Evolutionary conservation across 1,284 basidiomycete species (phyloP).

Genomic region (Heliocybe sulcata): DNA sequence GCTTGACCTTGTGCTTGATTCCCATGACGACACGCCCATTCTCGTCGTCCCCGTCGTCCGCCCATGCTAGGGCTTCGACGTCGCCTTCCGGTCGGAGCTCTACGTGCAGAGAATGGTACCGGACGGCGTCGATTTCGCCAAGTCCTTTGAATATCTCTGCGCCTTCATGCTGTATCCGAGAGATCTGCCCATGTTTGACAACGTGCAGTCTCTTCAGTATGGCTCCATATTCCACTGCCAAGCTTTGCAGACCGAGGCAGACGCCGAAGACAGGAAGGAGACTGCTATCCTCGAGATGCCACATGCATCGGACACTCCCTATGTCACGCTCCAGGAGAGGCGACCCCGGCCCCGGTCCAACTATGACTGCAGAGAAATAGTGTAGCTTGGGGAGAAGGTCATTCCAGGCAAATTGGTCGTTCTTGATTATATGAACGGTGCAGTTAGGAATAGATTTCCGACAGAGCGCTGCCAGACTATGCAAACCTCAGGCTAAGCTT

Average conservation of each 20-base stretch:
- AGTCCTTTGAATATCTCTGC: slow-evolving; percentile 60
- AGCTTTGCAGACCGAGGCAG: slow-evolving; percentile 89
- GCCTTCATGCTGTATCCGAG: slow-evolving; percentile 50
- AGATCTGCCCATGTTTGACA: slow-evolving; percentile 82
- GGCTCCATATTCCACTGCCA: slow-evolving; percentile 76
- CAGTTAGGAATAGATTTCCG: slow-evolving; percentile 50
- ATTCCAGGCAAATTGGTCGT: slow-evolving; percentile 48
- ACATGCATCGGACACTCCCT: slow-evolving; percentile 59
- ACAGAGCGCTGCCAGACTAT: slow-evolving; percentile 59
- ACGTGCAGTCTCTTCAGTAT: slow-evolving; percentile 39
- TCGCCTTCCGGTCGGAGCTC: slow-evolving; percentile 33
- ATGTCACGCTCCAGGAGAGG: slow-evolving; percentile 57
- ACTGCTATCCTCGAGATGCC: slow-evolving; percentile 45
- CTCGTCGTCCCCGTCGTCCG: slow-evolving; percentile 49
- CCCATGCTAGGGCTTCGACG: slow-evolving; percentile 60
- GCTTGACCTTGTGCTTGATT: slow-evolving; percentile 52
- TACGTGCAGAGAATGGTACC: slow-evolving; percentile 79
- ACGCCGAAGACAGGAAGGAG: slow-evolving; percentile 80
- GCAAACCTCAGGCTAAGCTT: not conserved
- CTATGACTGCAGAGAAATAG: slow-evolving; percentile 60
- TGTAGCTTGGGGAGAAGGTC: slow-evolving; percentile 44
- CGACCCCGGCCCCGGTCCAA: slow-evolving; percentile 81
- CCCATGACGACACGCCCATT: slow-evolving; percentile 69
- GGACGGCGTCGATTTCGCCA: slow-evolving; percentile 62
- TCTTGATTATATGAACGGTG: slow-evolving; percentile 63